Base-by-base conservation (phyloP, 192 early-diverging fungal genomes). In the Rhizophagus clarus region DNA sequence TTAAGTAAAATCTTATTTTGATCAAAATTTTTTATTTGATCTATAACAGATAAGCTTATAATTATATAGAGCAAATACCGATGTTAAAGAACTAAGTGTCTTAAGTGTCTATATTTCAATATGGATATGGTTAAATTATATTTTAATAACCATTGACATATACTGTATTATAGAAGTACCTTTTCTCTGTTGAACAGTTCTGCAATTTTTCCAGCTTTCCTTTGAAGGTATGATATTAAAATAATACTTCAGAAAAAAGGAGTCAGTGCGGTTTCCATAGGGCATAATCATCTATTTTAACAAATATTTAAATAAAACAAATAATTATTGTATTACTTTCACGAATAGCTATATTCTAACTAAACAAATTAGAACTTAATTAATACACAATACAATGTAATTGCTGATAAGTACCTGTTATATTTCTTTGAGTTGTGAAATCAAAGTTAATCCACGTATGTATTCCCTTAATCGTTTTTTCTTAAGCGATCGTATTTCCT, bases 41-140 rank as follows among this genome's bases (percentile, higher is more conserved):
- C 98, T 96, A 99, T 98, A 56, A 99, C 96, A 84, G 98, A 99
- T 8, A 98, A 84, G 98, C 83, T 98, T 98, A 90, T 94, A 99
- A 83, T 98, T 97, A 84, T 99, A 97, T 74, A 99, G 88, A 1
- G 98, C 97, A 89, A 99, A 99, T 14, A 99, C 97, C 61, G 98
- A 89, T 5, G 98, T 97, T 51, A 99, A 88, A 22, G 98, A 99
- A 84, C 94, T n/a, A n/a, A n/a, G n/a, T n/a, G n/a, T n/a, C n/a
- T n/a, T 96, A 32, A 99, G 84, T 2, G 98, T 99, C 92, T 94
- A 82, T 49, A 49, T 12, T 49, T 49, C 14, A 14, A 49, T 31
- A 42, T 63, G n/a, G 70, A 14, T 14, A 14, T 49, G 9, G 11
- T 49, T 49, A 14, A 49, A 49, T 49, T 1, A 14, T 11, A 47